These are phyloP conservation scores for Mucor mucedo DNA, from an alignment of 371 early-diverging fungal species.

Conservation along the genomic window DNA sequence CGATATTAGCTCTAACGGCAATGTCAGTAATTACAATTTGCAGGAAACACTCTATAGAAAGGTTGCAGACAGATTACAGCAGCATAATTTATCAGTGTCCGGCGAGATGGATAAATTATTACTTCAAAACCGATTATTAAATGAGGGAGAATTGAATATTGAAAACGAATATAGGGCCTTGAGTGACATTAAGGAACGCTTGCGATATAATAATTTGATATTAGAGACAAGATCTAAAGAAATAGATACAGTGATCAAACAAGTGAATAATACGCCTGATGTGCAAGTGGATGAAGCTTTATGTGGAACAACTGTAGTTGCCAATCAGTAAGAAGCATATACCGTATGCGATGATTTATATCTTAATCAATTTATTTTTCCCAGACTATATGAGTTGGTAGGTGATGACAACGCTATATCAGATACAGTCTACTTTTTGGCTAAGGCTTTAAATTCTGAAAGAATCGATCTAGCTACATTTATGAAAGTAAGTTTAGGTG, in stretches of 20 bases:
- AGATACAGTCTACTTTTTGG: slow-evolving; percentile 86
- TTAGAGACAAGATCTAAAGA: slow-evolving; percentile 61
- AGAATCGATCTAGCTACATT: slow-evolving; percentile 69
- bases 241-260: slow-evolving; percentile 55
- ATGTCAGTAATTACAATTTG: slow-evolving; percentile 8
- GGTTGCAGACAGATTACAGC: slow-evolving; percentile 45
- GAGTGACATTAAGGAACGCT: slow-evolving; percentile 54
- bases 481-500: slow-evolving; percentile 61
- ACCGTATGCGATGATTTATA: not conserved
- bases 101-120: slow-evolving; percentile 63
- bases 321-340: slow-evolving; percentile 71
- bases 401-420: slow-evolving; percentile 91
- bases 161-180: slow-evolving; percentile 60
- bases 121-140: slow-evolving; percentile 61
- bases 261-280: slow-evolving; percentile 64
- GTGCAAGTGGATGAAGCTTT: slow-evolving; percentile 71
- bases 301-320: slow-evolving; percentile 70
- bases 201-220: slow-evolving; percentile 65
- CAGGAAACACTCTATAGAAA: slow-evolving; percentile 50
- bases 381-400: slow-evolving; percentile 80
- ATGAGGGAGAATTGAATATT: slow-evolving; percentile 69
- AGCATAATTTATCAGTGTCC: slow-evolving; percentile 51
- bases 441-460: slow-evolving; percentile 77
- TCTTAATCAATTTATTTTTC: not conserved
- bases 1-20: slow-evolving; percentile 5